Base-by-base conservation (phyloP, 345 rosid species). In the Populus alba region DNA sequence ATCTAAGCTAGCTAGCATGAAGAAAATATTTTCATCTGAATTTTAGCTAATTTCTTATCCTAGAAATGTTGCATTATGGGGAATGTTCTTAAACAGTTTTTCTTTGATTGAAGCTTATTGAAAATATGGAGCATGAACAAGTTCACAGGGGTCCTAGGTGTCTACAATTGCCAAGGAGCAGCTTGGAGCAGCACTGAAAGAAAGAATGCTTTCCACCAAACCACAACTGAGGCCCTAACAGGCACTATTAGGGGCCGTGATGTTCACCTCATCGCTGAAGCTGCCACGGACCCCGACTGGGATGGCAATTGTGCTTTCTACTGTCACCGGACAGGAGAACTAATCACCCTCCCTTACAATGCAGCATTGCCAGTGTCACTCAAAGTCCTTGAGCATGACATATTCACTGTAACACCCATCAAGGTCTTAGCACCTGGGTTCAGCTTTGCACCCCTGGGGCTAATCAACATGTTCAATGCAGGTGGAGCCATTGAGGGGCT, bases 51-150 rank as follows among this genome's bases (percentile, higher is more conserved):
- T 53, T 53, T 53, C 7, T 18, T 20, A 20, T 53, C 23, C 59
- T 53, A 6, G n/a, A 38, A 68, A 20, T 20, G n/a, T 76, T 51
- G 65, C 66, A 53, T 35, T 66, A 31, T 57, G 35, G 4, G 57
- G 8, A 53, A 7, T 33, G 51, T 65, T 31, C 49, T 65, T 47
- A 49, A 1, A 3, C 8, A 27, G 2, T 6, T 63, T 41, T 23
- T 51, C 25, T 1, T 51, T 62, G 31, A 18, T 77, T 85, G 83
- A 92, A 95, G 98, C 87, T 86, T 95, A 87, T 80, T 95, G 86
- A 95, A 95, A 91, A 92, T 95, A 84, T 93, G 99, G 99, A 95
- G 91, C 89, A 90, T 95, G 98, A 95, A 95, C 90, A 93, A 95
- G 81, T 93, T 83, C 88, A 93, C 97, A 8, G 99, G 98, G 27